Conservation (phyloP, 495 filamentous ascomycete genomes). For the Neurospora pannonica region DNA sequence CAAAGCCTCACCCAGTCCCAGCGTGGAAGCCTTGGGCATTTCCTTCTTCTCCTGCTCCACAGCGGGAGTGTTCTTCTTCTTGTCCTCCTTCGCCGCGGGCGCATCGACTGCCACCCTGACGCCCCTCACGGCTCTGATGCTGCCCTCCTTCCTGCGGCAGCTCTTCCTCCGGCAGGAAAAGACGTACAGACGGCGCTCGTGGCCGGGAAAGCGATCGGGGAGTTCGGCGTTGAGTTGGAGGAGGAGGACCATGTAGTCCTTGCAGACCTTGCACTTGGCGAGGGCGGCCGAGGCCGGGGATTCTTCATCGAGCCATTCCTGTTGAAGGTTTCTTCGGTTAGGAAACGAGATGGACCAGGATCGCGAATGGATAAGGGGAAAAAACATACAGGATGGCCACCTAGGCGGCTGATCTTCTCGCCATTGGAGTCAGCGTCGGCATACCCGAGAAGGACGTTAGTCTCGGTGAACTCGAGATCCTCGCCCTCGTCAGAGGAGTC, state of each 20-base stretch:
- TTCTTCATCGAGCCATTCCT: conserved; percentile 73
- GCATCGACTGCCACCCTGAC: conserved; percentile 38
- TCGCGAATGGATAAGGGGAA: background rate
- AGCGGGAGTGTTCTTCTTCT: conserved; percentile 5
- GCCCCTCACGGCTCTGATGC: conserved; percentile 61
- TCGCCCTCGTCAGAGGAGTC: conserved; percentile 74
- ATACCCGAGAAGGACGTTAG: conserved; percentile 85
- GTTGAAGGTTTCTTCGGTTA: background rate
- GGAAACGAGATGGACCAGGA: background rate
- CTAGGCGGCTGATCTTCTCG: conserved; percentile 81
- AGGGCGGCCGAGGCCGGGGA: conserved; percentile 67
- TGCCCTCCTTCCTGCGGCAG: conserved; percentile 77
- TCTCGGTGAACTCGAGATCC: conserved; percentile 67
- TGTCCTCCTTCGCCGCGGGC: conserved; percentile 11
- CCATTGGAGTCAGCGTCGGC: conserved; percentile 72
- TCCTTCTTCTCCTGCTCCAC: conserved; percentile 4
- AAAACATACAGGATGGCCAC: conserved; percentile 68
- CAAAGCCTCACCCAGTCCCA: conserved; percentile 43
- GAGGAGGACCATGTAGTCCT: conserved; percentile 69
- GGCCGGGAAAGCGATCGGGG: conserved; percentile 70
- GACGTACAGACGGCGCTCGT: conserved; percentile 80
- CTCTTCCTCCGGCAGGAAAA: conserved; percentile 68
- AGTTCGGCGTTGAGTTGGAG: conserved; percentile 89
- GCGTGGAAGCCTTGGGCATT: conserved; percentile 7
- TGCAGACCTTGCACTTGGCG: conserved; percentile 84